These are phyloP conservation scores for Atkinsonella hypoxylon DNA, from an alignment of 2,329 filamentous ascomycete genomes.

Conservation along the genomic window DNA sequence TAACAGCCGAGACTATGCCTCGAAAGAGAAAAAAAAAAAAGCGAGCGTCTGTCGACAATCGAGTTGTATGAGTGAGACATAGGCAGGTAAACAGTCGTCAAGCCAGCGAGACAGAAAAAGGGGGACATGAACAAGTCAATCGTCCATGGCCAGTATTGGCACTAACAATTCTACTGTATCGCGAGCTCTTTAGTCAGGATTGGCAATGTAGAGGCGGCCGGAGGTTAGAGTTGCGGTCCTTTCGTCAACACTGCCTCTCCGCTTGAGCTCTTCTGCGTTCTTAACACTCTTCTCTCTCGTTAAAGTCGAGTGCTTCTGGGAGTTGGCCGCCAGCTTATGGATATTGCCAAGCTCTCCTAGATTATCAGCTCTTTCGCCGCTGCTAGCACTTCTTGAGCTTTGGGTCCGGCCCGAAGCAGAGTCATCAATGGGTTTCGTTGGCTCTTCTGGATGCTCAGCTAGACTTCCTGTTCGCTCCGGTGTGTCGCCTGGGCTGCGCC, in stretches of 20 bases:
- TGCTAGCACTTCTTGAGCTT: conserved; percentile 44
- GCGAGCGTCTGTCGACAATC: not conserved
- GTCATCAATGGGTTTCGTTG: conserved; percentile 22
- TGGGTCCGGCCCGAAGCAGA: conserved; percentile 34
- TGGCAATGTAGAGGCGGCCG: conserved; percentile 71
- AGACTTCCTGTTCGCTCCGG: conserved; percentile 43
- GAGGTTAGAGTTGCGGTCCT: conserved; percentile 63
- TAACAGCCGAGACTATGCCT: not conserved
- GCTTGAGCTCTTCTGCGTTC: conserved; percentile 57
- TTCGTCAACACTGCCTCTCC: conserved; percentile 76
- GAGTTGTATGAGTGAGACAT: not conserved
- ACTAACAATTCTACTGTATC: not conserved
- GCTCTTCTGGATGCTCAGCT: conserved; percentile 26
- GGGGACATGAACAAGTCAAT: not conserved
- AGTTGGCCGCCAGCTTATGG: conserved; percentile 45
- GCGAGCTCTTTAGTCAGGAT: conserved; percentile 49
- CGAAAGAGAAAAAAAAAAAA: not conserved
- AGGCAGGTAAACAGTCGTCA: not conserved
- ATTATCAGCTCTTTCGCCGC: conserved; percentile 48
- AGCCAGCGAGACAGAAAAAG: not conserved
- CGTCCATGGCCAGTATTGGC: not conserved
- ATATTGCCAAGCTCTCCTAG: conserved; percentile 41
- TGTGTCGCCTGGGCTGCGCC: conserved; percentile 38
- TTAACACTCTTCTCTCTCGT: conserved; percentile 55
- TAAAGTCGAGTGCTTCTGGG: conserved; percentile 42